Evolutionary conservation across 208 protist species (phyloP).

Genomic region (Crithidia acanthocephali): DNA sequence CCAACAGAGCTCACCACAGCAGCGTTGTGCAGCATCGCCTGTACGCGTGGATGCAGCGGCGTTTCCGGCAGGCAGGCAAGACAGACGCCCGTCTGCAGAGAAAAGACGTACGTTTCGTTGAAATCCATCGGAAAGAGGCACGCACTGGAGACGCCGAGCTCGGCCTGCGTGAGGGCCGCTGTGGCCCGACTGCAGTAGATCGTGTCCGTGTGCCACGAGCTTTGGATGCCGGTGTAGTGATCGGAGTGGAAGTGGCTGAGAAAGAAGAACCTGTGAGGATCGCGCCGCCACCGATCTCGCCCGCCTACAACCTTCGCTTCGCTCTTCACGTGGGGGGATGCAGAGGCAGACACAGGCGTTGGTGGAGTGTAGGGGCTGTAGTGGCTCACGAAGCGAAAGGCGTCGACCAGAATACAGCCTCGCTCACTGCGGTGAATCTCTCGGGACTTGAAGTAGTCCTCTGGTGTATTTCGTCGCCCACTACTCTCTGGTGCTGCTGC

Average conservation of each 20-base stretch:
- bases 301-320: not conserved
- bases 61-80: conserved; percentile 21
- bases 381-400: conserved; percentile 49
- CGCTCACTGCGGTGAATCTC: conserved; percentile 44
- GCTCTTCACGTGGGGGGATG: not conserved
- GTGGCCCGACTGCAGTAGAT: conserved; percentile 82
- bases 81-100: conserved; percentile 35
- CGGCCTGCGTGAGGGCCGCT: conserved; percentile 48
- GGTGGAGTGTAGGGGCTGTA: not conserved
- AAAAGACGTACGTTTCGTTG: conserved; percentile 57
- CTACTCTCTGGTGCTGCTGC: not conserved
- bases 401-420: conserved; percentile 76
- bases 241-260: conserved; percentile 94
- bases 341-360: not conserved
- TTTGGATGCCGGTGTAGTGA: conserved; percentile 81
- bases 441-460: conserved; percentile 64
- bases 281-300: not conserved
- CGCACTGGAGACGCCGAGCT: conserved; percentile 47
- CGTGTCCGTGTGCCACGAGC: conserved; percentile 44
- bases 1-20: not conserved
- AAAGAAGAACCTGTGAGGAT: conserved; percentile 60
- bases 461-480: not conserved
- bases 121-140: conserved; percentile 58
- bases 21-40: conserved; percentile 16
- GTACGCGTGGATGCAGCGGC: conserved; percentile 19